These are phyloP conservation scores for Arthroderma sp. DNA, from an alignment of 2,329 filamentous ascomycete genomes.

Conservation along the genomic window DNA sequence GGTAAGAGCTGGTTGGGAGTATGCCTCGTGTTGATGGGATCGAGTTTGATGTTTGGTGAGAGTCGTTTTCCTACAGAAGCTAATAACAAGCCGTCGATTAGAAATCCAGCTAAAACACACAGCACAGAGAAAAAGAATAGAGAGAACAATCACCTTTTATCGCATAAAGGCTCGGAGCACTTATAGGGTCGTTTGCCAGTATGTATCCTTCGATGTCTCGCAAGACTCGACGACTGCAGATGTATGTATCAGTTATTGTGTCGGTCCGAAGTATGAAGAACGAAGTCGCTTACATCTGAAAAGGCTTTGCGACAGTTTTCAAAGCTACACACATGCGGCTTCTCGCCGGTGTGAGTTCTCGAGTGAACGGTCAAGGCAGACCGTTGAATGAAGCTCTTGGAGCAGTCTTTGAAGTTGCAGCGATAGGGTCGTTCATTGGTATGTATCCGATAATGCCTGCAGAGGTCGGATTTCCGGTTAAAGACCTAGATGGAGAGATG, in stretches of 20 bases:
- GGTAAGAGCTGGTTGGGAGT: slow-evolving; percentile 3
- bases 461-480: slow-evolving; percentile 37
- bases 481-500: slow-evolving; percentile 25
- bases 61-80: slow-evolving; percentile 15
- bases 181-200: slow-evolving; percentile 14
- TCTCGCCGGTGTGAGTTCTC: slow-evolving; percentile 32
- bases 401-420: slow-evolving; percentile 32
- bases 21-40: slow-evolving; percentile 11
- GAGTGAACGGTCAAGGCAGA: slow-evolving; percentile 36
- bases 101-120: no score
- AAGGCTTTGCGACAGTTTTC: slow-evolving; percentile 32
- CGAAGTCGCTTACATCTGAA: slow-evolving; percentile 25
- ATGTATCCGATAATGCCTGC: slow-evolving; percentile 35
- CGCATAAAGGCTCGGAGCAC: slow-evolving; percentile 12
- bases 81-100: slow-evolving; percentile 3
- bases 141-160: slow-evolving; percentile 10
- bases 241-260: slow-evolving; percentile 4
- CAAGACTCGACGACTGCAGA: slow-evolving; percentile 14
- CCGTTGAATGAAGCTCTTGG: slow-evolving; percentile 37
- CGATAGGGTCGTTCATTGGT: slow-evolving; percentile 37
- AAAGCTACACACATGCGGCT: slow-evolving; percentile 31
- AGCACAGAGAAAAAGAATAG: not conserved
- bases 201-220: slow-evolving; percentile 14
- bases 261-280: not conserved
- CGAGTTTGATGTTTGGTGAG: slow-evolving; percentile 14